A percentile compares a stretch with the other conserved stretches of the same genome.
Conservation (phyloP, 2,329 filamentous ascomycete genomes). For the Aspergillus tubingensis region DNA sequence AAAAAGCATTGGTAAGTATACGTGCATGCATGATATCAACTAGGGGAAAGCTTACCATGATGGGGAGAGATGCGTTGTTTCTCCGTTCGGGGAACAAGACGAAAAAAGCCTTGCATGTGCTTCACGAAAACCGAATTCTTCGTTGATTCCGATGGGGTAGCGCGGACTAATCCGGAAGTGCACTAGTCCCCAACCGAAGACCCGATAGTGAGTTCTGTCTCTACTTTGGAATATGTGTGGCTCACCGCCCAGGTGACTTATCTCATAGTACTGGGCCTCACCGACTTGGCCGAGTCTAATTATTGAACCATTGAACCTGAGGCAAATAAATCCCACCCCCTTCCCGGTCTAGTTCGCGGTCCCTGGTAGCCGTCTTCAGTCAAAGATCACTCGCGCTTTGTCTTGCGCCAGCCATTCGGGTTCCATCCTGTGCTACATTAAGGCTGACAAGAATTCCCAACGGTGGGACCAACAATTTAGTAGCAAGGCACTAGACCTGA, state of each 20-base stretch:
- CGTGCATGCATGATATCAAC: not conserved
- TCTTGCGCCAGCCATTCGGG: not conserved
- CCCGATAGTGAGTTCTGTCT: slow-evolving; percentile 2
- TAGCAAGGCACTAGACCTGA: not conserved
- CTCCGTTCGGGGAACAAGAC: not conserved
- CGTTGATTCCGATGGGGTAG: slow-evolving; percentile 7
- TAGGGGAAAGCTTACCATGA: slow-evolving; percentile 6
- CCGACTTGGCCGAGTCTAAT: not conserved
- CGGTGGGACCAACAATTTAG: not conserved
- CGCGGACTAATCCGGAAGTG: slow-evolving; percentile 8
- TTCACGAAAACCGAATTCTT: slow-evolving; percentile 11
- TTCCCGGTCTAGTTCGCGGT: not conserved
- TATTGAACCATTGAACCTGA: not conserved
- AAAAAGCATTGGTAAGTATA: not conserved
- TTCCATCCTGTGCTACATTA: not conserved
- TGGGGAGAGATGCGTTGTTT: not conserved
- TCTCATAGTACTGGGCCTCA: not conserved
- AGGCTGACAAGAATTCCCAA: slow-evolving; percentile 2
- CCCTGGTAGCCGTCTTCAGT: not conserved
- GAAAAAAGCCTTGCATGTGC: slow-evolving; percentile 6
- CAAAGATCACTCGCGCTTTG: not conserved
- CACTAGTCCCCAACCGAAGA: slow-evolving; percentile 13
- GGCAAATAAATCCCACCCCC: not conserved
- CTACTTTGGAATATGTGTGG: not conserved
- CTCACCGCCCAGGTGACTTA: slow-evolving; percentile 20